Conservation (phyloP, 371 early-diverging fungal genomes). For the Rhizopus microsporus region DNA sequence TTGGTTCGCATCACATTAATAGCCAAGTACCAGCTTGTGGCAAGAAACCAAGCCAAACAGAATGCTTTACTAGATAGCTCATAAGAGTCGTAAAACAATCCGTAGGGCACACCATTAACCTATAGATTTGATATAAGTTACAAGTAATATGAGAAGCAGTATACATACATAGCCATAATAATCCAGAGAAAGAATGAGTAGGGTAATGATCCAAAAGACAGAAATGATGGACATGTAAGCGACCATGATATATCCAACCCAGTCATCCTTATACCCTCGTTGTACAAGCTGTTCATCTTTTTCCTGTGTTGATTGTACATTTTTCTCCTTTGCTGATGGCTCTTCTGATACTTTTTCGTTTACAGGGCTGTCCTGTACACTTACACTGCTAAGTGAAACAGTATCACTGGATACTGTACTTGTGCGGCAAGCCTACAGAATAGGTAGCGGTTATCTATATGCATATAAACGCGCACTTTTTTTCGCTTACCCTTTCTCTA, state of each 20-base stretch:
- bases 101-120: slow-evolving; percentile 20
- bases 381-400: slow-evolving; percentile 1
- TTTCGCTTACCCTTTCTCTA: slow-evolving; percentile 23
- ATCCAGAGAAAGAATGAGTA: slow-evolving; percentile 61
- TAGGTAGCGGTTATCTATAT: no score
- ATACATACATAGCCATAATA: slow-evolving; percentile 54
- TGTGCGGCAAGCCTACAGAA: background rate
- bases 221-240: slow-evolving; percentile 46
- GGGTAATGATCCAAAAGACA: slow-evolving; percentile 55
- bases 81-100: slow-evolving; percentile 39
- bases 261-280: slow-evolving; percentile 52
- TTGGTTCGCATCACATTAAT: slow-evolving; percentile 41
- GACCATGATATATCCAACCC: slow-evolving; percentile 45
- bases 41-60: slow-evolving; percentile 67
- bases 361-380: background rate
- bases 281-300: slow-evolving; percentile 5
- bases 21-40: slow-evolving; percentile 58
- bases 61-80: slow-evolving; percentile 61
- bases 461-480: no score
- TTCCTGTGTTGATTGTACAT: background rate
- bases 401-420: background rate
- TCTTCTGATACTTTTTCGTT: background rate
- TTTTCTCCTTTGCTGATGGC: background rate
- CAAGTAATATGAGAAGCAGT: background rate
- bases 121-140: background rate